A percentile compares a stretch with the other conserved stretches of the same genome.
These are phyloP conservation scores for Acanthamoeba healyi DNA, from an alignment of 208 protist species.

Conservation along the genomic window DNA sequence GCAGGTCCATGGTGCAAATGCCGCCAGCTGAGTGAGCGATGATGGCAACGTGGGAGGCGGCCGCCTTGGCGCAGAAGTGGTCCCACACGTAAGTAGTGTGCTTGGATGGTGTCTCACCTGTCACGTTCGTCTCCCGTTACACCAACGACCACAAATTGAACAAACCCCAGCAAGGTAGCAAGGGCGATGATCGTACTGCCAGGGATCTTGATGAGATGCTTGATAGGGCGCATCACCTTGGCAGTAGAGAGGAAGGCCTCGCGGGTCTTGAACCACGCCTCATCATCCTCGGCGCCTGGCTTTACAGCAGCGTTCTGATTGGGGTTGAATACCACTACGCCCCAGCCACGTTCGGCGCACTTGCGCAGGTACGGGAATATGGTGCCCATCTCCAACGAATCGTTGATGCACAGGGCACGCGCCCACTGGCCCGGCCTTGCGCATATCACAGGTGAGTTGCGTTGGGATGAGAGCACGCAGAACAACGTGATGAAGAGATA, in stretches of 20 bases:
- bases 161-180: not conserved
- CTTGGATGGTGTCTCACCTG: conserved; percentile 49
- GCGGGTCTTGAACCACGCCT: conserved; percentile 1
- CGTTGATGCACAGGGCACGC: conserved; percentile 80
- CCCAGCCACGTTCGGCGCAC: conserved; percentile 12
- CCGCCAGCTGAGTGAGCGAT: conserved; percentile 81
- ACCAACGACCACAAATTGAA: too few species aligned
- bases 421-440: conserved; percentile 84
- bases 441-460: not conserved
- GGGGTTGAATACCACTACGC: conserved; percentile 80
- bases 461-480: not conserved
- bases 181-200: not conserved
- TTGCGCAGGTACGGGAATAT: conserved; percentile 79
- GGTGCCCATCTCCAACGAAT: conserved; percentile 72
- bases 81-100: conserved; percentile 68
- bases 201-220: conserved; percentile 9
- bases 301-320: conserved; percentile 73
- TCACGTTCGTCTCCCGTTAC: too few species aligned
- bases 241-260: conserved; percentile 40
- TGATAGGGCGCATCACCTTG: conserved; percentile 26
- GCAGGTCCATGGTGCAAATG: conserved; percentile 56
- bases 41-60: conserved; percentile 69
- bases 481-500: too few species aligned
- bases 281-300: not conserved
- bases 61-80: conserved; percentile 44